phyloP scores from a whole-genome alignment of 164 flowering plant genomes.

The Berberis vulgaris region DNA sequence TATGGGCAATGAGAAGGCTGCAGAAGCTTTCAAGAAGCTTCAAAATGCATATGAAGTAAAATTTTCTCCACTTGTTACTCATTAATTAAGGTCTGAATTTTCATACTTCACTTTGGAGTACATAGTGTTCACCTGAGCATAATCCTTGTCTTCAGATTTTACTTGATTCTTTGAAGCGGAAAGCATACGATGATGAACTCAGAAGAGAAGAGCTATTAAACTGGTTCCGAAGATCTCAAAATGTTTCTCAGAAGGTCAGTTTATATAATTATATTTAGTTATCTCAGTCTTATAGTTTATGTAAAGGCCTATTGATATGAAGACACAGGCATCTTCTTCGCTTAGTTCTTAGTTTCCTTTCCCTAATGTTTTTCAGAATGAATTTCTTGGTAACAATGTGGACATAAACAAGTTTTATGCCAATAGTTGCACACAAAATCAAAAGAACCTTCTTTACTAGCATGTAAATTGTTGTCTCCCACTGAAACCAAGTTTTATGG shows the following conservation, averaged over 20 bases:
- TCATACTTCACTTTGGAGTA: neutral
- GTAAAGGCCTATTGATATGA: neutral
- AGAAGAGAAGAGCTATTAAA: constrained; percentile 82
- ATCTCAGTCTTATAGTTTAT: neutral
- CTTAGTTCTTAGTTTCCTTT: too few species aligned
- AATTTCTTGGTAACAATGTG: too few species aligned
- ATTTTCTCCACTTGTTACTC: neutral
- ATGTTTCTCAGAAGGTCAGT: constrained; percentile 53
- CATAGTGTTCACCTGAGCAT: neutral
- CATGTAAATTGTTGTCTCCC: too few species aligned
- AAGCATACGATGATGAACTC: constrained; percentile 88
- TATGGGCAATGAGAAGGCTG: constrained; percentile 97
- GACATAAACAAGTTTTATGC: too few species aligned
- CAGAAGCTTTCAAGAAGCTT: constrained; percentile 98
- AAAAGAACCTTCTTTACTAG: too few species aligned
- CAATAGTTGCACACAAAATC: too few species aligned
- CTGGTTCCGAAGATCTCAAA: constrained; percentile 64
- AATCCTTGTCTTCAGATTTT: constrained; percentile 40
- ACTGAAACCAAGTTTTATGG: too few species aligned
- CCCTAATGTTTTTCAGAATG: too few species aligned
- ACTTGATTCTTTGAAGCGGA: constrained; percentile 72
- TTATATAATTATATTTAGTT: neutral
- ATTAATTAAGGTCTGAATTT: neutral
- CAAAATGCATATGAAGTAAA: constrained; percentile 97
- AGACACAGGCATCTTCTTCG: neutral